Base-by-base conservation (phyloP, 306 rosid genomes). In the Cicer judaicum region DNA sequence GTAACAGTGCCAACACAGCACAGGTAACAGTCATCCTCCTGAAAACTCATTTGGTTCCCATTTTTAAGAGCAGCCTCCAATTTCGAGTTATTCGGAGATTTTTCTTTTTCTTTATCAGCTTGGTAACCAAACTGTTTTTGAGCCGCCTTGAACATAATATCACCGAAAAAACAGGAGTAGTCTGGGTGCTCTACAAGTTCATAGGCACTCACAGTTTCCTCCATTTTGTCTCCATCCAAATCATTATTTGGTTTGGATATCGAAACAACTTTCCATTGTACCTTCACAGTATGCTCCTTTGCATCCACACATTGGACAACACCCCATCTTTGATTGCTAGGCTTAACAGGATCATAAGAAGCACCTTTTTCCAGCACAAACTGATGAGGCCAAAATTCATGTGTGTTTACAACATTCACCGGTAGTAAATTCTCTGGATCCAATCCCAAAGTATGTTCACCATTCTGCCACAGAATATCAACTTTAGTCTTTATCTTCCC, bases 361-460 rank as follows among this genome's bases (percentile, higher is more conserved):
- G 86, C 77, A 50, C 89, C 88, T 79, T 87, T 90, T 84, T 90
- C 98, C 63, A 78, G 76, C 56, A 95, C 98, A 77, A 87, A 86
- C 75, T 95, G 98, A 64, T 89, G 86, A 78, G 99, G 99, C 89
- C 91, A 95, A 85, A 92, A 95, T 48, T 95, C 99, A 67, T 89
- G 90, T 10, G 81, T 80, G 76, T 92, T 89, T 41, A 88, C 69
- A 41, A 80, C 92, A 78, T 80, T 89, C 40, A 85, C 91, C 0
- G 98, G 98, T 79, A 83, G 83, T 76, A 95, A 74, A 64, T 72
- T 77, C 73, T 81, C 89, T 4, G 96, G 89, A 81, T 90, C 98
- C 39, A 89, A 57, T 72, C 86, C 97, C 72, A 76, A 53, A 66
- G 90, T 68, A 64, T 70, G 73, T 68, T 82, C 81, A 55, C 99